Conservation (phyloP, 768 basidiomycete genomes). For the Tricholoma flavovirens region DNA sequence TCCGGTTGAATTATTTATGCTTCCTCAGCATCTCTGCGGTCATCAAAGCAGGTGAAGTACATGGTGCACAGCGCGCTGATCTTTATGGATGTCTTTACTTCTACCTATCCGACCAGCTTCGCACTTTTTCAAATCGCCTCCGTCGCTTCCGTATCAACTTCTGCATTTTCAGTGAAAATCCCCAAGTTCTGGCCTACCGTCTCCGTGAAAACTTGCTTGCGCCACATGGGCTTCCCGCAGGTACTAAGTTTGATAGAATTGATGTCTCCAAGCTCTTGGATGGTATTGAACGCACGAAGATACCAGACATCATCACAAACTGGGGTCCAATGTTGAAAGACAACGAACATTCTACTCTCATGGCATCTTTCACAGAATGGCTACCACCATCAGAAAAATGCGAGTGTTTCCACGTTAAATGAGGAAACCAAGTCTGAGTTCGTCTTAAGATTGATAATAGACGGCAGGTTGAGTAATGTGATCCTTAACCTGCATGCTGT, state of each 20-base stretch:
- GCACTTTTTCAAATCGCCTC: constrained; percentile 26
- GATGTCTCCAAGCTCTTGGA: constrained; percentile 40
- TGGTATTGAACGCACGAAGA: constrained; percentile 19
- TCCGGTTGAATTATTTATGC: too few relatives aligned
- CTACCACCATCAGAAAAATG: neutral
- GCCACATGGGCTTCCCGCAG: constrained; percentile 13
- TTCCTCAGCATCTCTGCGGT: constrained; percentile 15
- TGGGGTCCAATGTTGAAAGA: constrained; percentile 32
- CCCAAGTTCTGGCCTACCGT: constrained; percentile 17
- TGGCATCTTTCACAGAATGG: neutral
- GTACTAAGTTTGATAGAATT: constrained; percentile 33
- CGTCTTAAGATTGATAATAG: neutral
- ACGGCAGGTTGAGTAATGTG: neutral
- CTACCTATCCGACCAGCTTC: constrained; percentile 30
- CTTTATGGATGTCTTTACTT: constrained; percentile 40
- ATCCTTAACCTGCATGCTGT: neutral
- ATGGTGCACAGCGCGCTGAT: constrained; percentile 31
- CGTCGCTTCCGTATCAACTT: constrained; percentile 24
- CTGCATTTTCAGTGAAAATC: constrained; percentile 23
- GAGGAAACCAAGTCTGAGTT: neutral
- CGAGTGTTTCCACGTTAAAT: neutral
- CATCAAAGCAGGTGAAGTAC: constrained; percentile 23
- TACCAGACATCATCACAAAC: constrained; percentile 22
- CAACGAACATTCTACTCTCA: neutral
- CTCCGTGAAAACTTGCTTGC: constrained; percentile 12